These are phyloP conservation scores for Aspergillus fijiensis DNA, from an alignment of 2,329 filamentous ascomycete species.

Conservation along the genomic window DNA sequence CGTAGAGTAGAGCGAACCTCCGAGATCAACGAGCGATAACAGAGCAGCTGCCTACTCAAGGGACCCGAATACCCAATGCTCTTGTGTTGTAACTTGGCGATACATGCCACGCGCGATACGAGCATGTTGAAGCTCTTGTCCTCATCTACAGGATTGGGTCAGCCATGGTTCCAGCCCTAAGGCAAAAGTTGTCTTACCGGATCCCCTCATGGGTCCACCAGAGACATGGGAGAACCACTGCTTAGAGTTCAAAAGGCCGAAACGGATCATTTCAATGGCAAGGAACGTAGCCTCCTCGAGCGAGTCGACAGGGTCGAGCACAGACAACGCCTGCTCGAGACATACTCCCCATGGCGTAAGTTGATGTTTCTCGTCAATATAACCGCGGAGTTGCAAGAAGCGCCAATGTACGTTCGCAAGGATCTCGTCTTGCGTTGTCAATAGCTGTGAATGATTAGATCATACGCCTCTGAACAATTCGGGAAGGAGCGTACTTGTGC, in stretches of 20 bases:
- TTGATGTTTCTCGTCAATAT: conserved; percentile 73
- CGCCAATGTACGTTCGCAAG: conserved; percentile 77
- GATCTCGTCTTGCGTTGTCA: conserved; percentile 69
- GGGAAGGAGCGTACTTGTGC: conserved; percentile 31
- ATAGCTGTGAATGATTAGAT: conserved; percentile 32
- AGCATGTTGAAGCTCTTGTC: conserved; percentile 78
- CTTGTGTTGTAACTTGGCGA: conserved; percentile 79
- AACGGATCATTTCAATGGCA: conserved; percentile 79
- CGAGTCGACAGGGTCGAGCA: conserved; percentile 57
- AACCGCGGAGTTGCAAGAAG: conserved; percentile 84
- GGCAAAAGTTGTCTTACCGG: conserved; percentile 34
- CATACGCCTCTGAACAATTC: neutral
- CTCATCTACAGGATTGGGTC: conserved; percentile 55
- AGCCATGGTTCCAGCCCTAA: neutral
- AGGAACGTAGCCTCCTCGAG: conserved; percentile 78
- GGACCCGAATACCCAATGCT: conserved; percentile 91
- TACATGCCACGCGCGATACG: conserved; percentile 79
- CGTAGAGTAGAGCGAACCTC: conserved; percentile 76
- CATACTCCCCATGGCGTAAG: conserved; percentile 83
- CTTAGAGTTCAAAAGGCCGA: conserved; percentile 73
- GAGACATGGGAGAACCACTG: conserved; percentile 60
- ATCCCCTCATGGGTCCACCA: conserved; percentile 60
- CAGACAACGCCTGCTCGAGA: conserved; percentile 66
- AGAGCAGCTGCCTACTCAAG: conserved; percentile 82
- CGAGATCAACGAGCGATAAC: conserved; percentile 79